Percentiles rank a stretch among this genome's conserved stretches.
Conservation (phyloP, 2,329 filamentous ascomycete species). For the Fusarium sp. region DNA sequence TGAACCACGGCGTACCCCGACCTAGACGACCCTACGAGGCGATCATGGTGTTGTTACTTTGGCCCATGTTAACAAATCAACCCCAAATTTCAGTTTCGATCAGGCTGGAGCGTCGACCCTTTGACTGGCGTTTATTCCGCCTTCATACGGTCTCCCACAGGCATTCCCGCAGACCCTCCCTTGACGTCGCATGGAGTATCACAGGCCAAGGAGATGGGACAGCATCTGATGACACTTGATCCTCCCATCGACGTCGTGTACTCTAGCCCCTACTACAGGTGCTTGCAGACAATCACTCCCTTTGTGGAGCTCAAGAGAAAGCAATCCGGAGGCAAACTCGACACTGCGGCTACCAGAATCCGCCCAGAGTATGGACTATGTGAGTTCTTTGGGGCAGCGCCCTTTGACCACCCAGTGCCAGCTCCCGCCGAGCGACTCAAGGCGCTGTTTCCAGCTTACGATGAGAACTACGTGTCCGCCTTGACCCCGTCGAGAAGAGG, state of each 20-base stretch:
- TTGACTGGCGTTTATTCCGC: conserved; percentile 82
- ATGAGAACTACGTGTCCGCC: conserved; percentile 69
- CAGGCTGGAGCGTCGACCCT: conserved; percentile 88
- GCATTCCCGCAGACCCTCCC: conserved; percentile 87
- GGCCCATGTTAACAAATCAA: conserved; percentile 26
- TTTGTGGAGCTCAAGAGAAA: conserved; percentile 63
- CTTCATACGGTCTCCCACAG: conserved; percentile 82
- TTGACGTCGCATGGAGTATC: conserved; percentile 87
- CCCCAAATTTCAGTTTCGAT: conserved; percentile 76
- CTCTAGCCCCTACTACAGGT: conserved; percentile 87
- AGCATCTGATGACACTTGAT: conserved; percentile 69
- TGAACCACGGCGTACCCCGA: conserved; percentile 5
- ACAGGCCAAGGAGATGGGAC: conserved; percentile 83
- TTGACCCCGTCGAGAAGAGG: conserved; percentile 77
- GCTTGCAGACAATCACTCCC: conserved; percentile 84
- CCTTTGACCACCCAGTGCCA: conserved; percentile 86
- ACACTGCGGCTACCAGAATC: conserved; percentile 53
- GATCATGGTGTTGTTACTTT: neutral
- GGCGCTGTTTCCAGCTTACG: conserved; percentile 74
- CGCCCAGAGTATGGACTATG: conserved; percentile 71
- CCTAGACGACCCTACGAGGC: neutral
- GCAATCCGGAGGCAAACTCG: conserved; percentile 23
- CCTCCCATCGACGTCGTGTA: conserved; percentile 83
- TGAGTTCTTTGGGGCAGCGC: conserved; percentile 92
- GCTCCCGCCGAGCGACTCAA: conserved; percentile 73